phyloP scores from a whole-genome alignment of 208 protist genomes.

The Wallacemonas sp. region DNA sequence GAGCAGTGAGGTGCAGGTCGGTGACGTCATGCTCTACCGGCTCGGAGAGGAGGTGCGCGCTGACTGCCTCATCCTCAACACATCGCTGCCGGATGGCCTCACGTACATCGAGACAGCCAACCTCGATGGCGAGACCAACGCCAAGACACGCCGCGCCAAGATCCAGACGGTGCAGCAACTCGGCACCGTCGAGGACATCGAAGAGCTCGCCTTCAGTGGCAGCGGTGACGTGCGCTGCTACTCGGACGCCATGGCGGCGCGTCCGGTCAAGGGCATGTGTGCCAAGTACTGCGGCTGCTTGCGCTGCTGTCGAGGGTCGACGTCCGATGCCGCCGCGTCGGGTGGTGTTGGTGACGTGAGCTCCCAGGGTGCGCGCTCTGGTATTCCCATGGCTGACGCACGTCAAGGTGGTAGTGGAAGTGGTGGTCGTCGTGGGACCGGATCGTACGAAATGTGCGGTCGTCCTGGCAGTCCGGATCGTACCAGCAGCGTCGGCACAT shows the following conservation, averaged over 20 bases:
- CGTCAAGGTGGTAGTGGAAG: no score
- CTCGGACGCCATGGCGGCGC: constrained; percentile 9
- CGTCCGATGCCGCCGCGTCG: no score
- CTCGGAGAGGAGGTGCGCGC: constrained; percentile 73
- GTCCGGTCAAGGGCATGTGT: background rate
- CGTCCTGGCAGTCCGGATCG: background rate
- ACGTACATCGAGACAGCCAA: constrained; percentile 91
- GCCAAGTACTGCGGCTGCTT: background rate
- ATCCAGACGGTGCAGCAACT: constrained; percentile 58
- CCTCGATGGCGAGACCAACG: constrained; percentile 93
- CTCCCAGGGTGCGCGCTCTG: no score
- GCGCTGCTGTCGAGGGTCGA: background rate
- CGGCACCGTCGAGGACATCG: constrained; percentile 74
- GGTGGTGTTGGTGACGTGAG: background rate
- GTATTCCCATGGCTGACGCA: no score
- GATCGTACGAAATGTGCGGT: background rate
- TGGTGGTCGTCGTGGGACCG: no score
- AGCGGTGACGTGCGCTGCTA: background rate
- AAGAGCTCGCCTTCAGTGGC: constrained; percentile 37
- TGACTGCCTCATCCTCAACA: constrained; percentile 85
- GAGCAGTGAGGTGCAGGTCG: constrained; percentile 72
- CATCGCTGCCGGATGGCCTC: constrained; percentile 69
- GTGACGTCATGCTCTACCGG: constrained; percentile 77
- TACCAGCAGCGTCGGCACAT: background rate
- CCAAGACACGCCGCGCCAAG: constrained; percentile 79